A percentile compares a stretch with the other conserved stretches of the same genome.
Evolutionary conservation across 768 basidiomycete species (phyloP).

Genomic region (Suillus fuscotomentosus): DNA sequence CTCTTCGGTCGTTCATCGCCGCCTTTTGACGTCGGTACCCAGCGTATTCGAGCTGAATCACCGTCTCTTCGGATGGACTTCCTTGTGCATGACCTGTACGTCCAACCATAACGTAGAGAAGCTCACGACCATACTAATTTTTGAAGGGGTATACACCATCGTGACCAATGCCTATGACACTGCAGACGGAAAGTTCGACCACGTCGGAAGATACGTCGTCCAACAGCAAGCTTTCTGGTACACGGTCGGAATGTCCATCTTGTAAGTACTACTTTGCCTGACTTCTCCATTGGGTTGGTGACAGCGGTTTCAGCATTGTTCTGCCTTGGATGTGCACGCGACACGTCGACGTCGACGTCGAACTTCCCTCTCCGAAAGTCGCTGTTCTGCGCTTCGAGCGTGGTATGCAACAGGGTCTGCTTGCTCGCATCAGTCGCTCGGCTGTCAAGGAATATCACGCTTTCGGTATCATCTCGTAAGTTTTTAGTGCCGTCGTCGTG

Average conservation of each 20-base stretch:
- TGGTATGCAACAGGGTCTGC: conserved; percentile 82
- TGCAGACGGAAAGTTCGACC: conserved; percentile 54
- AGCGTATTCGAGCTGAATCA: conserved; percentile 82
- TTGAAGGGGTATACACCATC: conserved; percentile 65
- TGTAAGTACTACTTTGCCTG: conserved; percentile 42
- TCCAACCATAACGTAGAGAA: background rate
- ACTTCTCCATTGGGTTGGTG: conserved; percentile 5
- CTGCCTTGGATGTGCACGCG: conserved; percentile 77
- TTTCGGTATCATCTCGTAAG: conserved; percentile 76
- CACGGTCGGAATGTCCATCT: conserved; percentile 66
- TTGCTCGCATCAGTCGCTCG: conserved; percentile 70
- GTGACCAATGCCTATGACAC: conserved; percentile 63
- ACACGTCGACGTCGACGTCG: conserved; percentile 70
- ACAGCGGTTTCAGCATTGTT: conserved; percentile 45
- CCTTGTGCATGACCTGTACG: conserved; percentile 50
- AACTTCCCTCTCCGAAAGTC: conserved; percentile 80
- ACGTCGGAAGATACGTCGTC: conserved; percentile 51
- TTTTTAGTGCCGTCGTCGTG: conserved; percentile 3
- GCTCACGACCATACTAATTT: conserved; percentile 16
- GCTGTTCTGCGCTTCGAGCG: conserved; percentile 77
- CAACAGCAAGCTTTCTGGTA: conserved; percentile 80
- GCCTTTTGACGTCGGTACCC: conserved; percentile 1
- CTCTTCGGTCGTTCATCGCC: background rate
- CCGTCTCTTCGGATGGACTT: conserved; percentile 74
- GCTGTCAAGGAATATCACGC: conserved; percentile 81